Evolutionary conservation across 257 asterid species (phyloP).

Genomic region (Forsythia viridissima): DNA sequence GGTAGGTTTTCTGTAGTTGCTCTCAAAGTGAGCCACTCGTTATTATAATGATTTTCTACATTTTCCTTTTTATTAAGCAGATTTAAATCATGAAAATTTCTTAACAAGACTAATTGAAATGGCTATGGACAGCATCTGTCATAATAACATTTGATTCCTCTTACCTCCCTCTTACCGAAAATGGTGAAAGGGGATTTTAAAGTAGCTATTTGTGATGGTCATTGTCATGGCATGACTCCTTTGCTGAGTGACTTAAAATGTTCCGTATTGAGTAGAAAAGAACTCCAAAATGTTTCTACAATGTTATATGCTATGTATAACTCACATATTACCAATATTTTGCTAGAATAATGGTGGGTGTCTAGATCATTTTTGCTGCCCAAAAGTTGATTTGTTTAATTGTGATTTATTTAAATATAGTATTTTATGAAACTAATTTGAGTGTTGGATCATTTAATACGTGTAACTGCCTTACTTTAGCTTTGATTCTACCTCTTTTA

Average conservation of each 20-base stretch:
- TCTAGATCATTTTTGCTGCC: not conserved
- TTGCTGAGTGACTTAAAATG: not conserved
- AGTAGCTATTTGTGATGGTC: not conserved
- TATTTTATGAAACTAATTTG: conserved; percentile 1
- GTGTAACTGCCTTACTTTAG: not conserved
- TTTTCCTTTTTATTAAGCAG: not conserved
- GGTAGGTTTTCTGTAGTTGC: conserved; percentile 41
- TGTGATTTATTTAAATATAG: not conserved
- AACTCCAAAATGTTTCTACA: not conserved
- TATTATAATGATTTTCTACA: not conserved
- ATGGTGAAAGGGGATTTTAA: not conserved
- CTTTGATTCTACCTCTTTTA: not conserved
- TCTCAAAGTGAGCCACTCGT: conserved; percentile 10
- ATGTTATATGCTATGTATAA: not conserved
- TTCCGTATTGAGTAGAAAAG: not conserved
- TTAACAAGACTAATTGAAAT: not conserved
- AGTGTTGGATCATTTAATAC: not conserved
- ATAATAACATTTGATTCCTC: too few species aligned
- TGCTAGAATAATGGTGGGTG: not conserved
- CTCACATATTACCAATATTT: not conserved
- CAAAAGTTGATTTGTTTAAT: not conserved
- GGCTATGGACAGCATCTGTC: not conserved
- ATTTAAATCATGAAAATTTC: conserved; percentile 12
- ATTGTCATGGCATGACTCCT: not conserved
- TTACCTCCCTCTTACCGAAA: not conserved